These are phyloP conservation scores for Spiromastix sp. DNA, from an alignment of 2,329 filamentous ascomycete genomes.

Conservation along the genomic window DNA sequence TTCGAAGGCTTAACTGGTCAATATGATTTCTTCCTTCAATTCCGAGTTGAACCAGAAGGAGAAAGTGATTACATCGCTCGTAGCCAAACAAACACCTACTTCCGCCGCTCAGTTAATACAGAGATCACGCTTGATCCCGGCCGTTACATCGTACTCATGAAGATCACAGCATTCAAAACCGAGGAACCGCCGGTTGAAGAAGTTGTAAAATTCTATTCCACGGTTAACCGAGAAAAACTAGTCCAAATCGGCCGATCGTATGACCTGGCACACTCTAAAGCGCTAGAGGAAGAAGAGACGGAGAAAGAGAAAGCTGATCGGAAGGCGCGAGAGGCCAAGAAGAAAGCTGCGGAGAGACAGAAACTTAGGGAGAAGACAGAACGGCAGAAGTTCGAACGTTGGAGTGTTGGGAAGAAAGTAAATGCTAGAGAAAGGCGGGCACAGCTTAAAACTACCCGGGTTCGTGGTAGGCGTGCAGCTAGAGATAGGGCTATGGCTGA, in stretches of 20 bases:
- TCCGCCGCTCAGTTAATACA: slow-evolving; percentile 65
- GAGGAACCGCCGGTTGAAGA: slow-evolving; percentile 51
- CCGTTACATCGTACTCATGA: slow-evolving; percentile 64
- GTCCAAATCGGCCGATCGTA: slow-evolving; percentile 37
- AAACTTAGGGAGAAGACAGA: slow-evolving; percentile 29
- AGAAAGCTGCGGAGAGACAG: slow-evolving; percentile 24
- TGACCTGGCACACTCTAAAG: slow-evolving; percentile 37
- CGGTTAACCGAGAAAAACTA: slow-evolving; percentile 59
- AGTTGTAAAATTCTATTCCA: slow-evolving; percentile 55
- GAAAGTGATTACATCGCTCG: slow-evolving; percentile 50
- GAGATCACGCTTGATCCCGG: slow-evolving; percentile 67
- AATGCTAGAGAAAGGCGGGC: slow-evolving; percentile 21
- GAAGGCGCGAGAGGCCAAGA: slow-evolving; percentile 21
- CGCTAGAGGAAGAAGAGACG: slow-evolving; percentile 25
- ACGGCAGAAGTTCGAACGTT: slow-evolving; percentile 30
- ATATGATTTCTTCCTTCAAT: slow-evolving; percentile 48
- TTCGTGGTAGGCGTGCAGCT: slow-evolving; percentile 8
- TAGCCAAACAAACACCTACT: slow-evolving; percentile 46
- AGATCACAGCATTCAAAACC: slow-evolving; percentile 56
- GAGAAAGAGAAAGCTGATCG: slow-evolving; percentile 25
- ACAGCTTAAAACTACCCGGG: slow-evolving; percentile 16
- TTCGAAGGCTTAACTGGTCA: slow-evolving; percentile 48
- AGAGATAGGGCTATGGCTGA: background rate
- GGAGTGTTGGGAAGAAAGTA: slow-evolving; percentile 30
- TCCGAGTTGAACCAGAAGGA: slow-evolving; percentile 49